Evolutionary conservation across 495 filamentous ascomycete species (phyloP).

Genomic region (Gamarada debralockiae): DNA sequence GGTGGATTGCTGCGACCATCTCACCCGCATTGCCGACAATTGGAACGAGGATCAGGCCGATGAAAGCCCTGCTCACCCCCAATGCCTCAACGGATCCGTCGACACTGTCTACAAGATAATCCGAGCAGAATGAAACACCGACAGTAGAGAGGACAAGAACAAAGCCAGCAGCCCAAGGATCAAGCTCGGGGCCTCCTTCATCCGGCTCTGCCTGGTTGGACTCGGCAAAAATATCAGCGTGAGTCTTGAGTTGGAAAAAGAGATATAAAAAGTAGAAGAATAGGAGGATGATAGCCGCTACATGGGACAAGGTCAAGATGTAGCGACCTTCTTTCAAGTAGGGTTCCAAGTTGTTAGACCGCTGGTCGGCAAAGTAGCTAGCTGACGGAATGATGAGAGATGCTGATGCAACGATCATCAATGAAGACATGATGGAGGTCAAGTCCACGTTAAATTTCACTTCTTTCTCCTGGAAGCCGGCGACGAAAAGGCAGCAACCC

Average conservation of each 20-base stretch:
- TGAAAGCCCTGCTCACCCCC: constrained; percentile 42
- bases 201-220: constrained; percentile 17
- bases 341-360: not conserved
- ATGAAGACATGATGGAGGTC: too few species aligned
- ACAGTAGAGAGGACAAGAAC: constrained; percentile 26
- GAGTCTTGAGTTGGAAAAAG: constrained; percentile 11
- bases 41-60: constrained; percentile 84
- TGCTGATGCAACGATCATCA: constrained; percentile 31
- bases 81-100: too few species aligned
- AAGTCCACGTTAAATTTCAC: too few species aligned
- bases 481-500: too few species aligned
- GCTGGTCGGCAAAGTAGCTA: constrained; percentile 32
- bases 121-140: constrained; percentile 30
- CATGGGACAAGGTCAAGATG: constrained; percentile 7
- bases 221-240: constrained; percentile 5
- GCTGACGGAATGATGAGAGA: constrained; percentile 30
- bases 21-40: constrained; percentile 90
- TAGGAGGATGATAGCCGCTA: constrained; percentile 8
- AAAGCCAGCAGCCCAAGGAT: constrained; percentile 17
- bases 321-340: not conserved
- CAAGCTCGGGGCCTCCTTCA: constrained; percentile 14
- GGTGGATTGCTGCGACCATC: constrained; percentile 79
- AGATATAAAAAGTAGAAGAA: constrained; percentile 7
- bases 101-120: constrained; percentile 30
- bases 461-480: too few species aligned